A percentile compares a stretch with the other conserved stretches of the same genome.
phyloP scores from a whole-genome alignment of 2,329 filamentous ascomycete genomes.

The Cladosporium sphaerospermum region DNA sequence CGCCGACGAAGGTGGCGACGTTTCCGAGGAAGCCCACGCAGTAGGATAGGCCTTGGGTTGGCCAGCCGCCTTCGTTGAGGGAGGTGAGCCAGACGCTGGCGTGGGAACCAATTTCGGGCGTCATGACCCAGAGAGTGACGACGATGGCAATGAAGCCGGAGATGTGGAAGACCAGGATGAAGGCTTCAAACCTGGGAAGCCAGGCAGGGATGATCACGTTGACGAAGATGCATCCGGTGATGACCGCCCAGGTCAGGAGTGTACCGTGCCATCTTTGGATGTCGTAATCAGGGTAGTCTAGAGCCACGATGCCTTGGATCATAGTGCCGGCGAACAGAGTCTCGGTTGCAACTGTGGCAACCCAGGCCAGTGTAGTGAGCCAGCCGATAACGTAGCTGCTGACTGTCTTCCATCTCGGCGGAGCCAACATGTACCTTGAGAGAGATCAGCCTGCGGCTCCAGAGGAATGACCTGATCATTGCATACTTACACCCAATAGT shows the following conservation, averaged over 20 bases:
- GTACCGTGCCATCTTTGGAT: constrained; percentile 36
- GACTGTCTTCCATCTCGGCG: constrained; percentile 34
- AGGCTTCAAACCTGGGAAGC: constrained; percentile 37
- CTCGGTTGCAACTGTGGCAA: constrained; percentile 38
- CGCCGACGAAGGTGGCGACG: constrained; percentile 31
- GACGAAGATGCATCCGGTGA: constrained; percentile 36
- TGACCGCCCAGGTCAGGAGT: constrained; percentile 36
- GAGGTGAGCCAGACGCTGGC: constrained; percentile 27
- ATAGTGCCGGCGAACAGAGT: constrained; percentile 38
- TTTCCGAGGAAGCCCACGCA: constrained; percentile 32
- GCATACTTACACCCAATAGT: constrained; percentile 35
- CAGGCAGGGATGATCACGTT: constrained; percentile 44
- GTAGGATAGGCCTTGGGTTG: constrained; percentile 29
- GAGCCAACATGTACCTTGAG: constrained; percentile 36
- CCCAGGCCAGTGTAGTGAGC: constrained; percentile 39
- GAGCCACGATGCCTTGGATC: constrained; percentile 35
- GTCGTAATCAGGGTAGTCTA: constrained; percentile 33
- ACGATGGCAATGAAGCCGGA: constrained; percentile 50
- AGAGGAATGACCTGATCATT: not conserved
- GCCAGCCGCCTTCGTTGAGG: constrained; percentile 29
- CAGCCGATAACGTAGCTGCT: constrained; percentile 40
- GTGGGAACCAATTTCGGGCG: constrained; percentile 20
- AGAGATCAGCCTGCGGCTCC: not conserved
- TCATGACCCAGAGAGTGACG: constrained; percentile 36
- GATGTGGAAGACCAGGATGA: constrained; percentile 42